phyloP scores from a whole-genome alignment of 805 yeast genomes.

The Saturnispora galanensis region DNA sequence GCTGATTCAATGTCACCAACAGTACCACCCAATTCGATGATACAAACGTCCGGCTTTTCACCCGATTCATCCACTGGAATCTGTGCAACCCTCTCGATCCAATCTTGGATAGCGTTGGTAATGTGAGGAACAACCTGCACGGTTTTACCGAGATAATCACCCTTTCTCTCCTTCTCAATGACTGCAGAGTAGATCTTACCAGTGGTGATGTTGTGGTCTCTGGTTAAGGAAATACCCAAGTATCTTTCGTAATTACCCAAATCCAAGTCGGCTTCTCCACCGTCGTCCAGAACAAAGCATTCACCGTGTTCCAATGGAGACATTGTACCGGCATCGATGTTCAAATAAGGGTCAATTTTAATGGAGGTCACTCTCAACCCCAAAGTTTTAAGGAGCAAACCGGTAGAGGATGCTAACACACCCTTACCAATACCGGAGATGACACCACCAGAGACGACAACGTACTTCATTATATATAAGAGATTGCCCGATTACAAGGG shows the following conservation, averaged over 20 bases:
- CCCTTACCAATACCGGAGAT: slow-evolving; percentile 99
- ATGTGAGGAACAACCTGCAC: slow-evolving; percentile 98
- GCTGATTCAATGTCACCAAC: slow-evolving; percentile 99
- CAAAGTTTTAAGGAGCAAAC: slow-evolving; percentile 82
- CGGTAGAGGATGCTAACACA: slow-evolving; percentile 95
- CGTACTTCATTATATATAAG: slow-evolving; percentile 73
- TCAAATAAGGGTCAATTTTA: slow-evolving; percentile 98
- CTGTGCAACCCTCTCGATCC: slow-evolving; percentile 90
- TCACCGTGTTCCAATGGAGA: slow-evolving; percentile 99
- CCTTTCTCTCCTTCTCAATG: slow-evolving; percentile 88
- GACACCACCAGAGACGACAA: slow-evolving; percentile 98
- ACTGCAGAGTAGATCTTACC: slow-evolving; percentile 95
- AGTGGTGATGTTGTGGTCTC: slow-evolving; percentile 94
- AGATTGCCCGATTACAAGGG: slow-evolving; percentile 11
- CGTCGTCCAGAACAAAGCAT: slow-evolving; percentile 94
- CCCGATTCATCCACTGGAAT: slow-evolving; percentile 89
- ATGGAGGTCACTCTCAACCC: slow-evolving; percentile 95
- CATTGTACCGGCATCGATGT: slow-evolving; percentile 99
- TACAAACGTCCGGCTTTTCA: slow-evolving; percentile 89
- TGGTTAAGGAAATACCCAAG: slow-evolving; percentile 84
- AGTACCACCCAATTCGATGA: slow-evolving; percentile 97
- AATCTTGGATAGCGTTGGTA: slow-evolving; percentile 94
- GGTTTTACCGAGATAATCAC: slow-evolving; percentile 97
- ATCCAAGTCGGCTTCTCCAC: slow-evolving; percentile 98
- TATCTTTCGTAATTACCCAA: slow-evolving; percentile 97